These are phyloP conservation scores for Wallacemonas sp. DNA, from an alignment of 208 protist genomes.

Conservation along the genomic window DNA sequence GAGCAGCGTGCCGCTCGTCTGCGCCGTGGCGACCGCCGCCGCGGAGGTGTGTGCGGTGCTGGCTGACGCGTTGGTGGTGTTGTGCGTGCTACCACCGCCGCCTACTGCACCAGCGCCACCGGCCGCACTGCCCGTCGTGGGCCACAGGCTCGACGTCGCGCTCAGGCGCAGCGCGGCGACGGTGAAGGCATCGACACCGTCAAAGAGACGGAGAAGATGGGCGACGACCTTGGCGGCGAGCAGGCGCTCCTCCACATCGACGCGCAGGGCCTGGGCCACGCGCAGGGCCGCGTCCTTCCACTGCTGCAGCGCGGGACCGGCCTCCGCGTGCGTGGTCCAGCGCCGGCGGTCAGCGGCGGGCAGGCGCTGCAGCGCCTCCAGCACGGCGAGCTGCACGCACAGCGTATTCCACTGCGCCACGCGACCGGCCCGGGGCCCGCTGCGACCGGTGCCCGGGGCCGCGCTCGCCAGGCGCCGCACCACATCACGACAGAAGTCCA, in stretches of 20 bases:
- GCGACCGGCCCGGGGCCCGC: background rate
- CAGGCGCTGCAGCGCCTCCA: constrained; percentile 6
- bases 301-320: constrained; percentile 3
- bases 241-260: constrained; percentile 22
- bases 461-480: constrained; percentile 9
- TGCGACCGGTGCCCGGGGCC: background rate
- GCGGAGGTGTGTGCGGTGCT: constrained; percentile 17
- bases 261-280: background rate
- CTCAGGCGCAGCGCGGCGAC: constrained; percentile 19
- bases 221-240: constrained; percentile 40
- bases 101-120: constrained; percentile 25
- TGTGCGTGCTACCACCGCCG: constrained; percentile 5
- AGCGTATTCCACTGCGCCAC: constrained; percentile 14
- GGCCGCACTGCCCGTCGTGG: constrained; percentile 22
- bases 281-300: constrained; percentile 15
- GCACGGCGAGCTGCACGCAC: background rate
- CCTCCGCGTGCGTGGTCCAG: background rate
- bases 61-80: background rate
- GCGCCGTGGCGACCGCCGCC: constrained; percentile 32
- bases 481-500: constrained; percentile 22
- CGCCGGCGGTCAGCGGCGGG: background rate
- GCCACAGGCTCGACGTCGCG: constrained; percentile 20
- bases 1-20: constrained; percentile 21
- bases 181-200: constrained; percentile 37
- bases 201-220: constrained; percentile 18